Evolutionary conservation across 2,329 filamentous ascomycete genomes (phyloP).

Genomic region (Penicillium janthinellum): DNA sequence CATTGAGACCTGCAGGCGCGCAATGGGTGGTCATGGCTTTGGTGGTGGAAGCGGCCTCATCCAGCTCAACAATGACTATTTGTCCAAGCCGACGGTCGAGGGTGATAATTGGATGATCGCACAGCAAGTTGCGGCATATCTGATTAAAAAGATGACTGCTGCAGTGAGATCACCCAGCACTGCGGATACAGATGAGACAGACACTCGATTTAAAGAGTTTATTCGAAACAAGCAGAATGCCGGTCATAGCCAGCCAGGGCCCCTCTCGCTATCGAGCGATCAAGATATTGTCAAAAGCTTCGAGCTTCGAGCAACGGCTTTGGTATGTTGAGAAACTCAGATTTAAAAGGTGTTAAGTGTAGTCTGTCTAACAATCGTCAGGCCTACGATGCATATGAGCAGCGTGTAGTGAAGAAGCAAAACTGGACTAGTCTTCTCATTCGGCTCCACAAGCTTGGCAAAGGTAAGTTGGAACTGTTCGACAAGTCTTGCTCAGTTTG

Average conservation of each 20-base stretch:
- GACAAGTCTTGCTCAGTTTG: neutral
- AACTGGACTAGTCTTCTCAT: slow-evolving; percentile 51
- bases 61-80: slow-evolving; percentile 46
- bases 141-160: slow-evolving; percentile 56
- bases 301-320: slow-evolving; percentile 14
- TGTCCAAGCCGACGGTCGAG: slow-evolving; percentile 56
- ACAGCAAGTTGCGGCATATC: slow-evolving; percentile 48
- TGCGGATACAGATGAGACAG: slow-evolving; percentile 14
- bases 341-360: neutral
- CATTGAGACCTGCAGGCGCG: slow-evolving; percentile 56
- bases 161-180: slow-evolving; percentile 25
- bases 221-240: slow-evolving; percentile 3
- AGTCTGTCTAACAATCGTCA: slow-evolving; percentile 11
- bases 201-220: slow-evolving; percentile 21
- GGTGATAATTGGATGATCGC: slow-evolving; percentile 62
- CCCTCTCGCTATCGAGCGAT: slow-evolving; percentile 13
- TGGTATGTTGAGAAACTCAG: slow-evolving; percentile 6
- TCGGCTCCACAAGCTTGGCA: slow-evolving; percentile 34
- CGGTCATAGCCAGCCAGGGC: neutral
- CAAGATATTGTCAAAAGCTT: slow-evolving; percentile 18
- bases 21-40: slow-evolving; percentile 58
- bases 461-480: slow-evolving; percentile 15
- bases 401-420: slow-evolving; percentile 49
- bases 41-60: slow-evolving; percentile 56
- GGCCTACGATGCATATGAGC: slow-evolving; percentile 44